These are phyloP conservation scores for Phaffia australis DNA, from an alignment of 768 basidiomycete species.

Conservation along the genomic window DNA sequence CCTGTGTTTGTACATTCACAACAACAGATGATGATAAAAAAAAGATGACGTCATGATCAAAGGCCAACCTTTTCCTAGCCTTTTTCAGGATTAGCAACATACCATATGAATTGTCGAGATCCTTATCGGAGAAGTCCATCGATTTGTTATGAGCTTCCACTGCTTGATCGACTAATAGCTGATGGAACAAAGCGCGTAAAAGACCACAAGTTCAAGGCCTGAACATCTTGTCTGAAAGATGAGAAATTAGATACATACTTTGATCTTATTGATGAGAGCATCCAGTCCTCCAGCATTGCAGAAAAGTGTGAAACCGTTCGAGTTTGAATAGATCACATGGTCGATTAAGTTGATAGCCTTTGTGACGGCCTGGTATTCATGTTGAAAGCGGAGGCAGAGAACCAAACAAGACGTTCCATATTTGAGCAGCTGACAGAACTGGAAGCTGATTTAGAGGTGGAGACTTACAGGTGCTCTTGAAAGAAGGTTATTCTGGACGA, in stretches of 20 bases:
- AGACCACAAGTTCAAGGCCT: background rate
- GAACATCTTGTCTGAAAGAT: background rate
- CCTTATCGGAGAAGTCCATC: slow-evolving; percentile 41
- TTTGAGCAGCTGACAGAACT: background rate
- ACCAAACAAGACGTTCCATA: background rate
- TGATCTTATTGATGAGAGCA: slow-evolving; percentile 71
- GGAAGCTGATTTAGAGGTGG: background rate
- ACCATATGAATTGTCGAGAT: slow-evolving; percentile 45
- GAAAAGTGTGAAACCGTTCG: slow-evolving; percentile 77
- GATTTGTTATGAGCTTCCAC: slow-evolving; percentile 48
- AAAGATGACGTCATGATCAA: slow-evolving; percentile 7
- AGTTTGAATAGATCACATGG: slow-evolving; percentile 78
- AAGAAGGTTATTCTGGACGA: slow-evolving; percentile 66
- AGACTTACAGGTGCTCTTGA: slow-evolving; percentile 49
- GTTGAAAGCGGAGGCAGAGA: background rate
- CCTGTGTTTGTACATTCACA: slow-evolving; percentile 40
- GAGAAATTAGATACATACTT: slow-evolving; percentile 46
- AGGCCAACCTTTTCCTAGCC: slow-evolving; percentile 7
- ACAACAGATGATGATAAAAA: background rate
- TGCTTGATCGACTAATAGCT: slow-evolving; percentile 49
- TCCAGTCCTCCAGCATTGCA: slow-evolving; percentile 74
- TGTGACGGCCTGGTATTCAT: slow-evolving; percentile 48
- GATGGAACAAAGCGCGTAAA: slow-evolving; percentile 43
- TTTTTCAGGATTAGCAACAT: slow-evolving; percentile 26
- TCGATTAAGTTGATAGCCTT: slow-evolving; percentile 89